Percentiles rank a stretch among this genome's conserved stretches.
Evolutionary conservation across 73 alveolate genomes (phyloP).

Genomic region (Tetrahymena thermophila): DNA sequence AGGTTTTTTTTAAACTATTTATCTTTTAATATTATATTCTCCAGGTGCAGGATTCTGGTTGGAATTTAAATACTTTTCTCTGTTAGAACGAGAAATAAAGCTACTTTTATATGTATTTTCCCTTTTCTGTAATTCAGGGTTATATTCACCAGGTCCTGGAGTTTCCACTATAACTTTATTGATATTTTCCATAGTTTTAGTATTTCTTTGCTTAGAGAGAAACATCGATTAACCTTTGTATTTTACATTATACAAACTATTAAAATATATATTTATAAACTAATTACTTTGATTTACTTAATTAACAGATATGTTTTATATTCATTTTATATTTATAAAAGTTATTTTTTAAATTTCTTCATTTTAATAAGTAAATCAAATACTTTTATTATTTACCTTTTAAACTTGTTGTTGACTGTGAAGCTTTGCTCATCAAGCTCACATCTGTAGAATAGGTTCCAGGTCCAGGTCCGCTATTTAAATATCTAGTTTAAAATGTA

Average conservation of each 20-base stretch:
- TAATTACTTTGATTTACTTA: no score
- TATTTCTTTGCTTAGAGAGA: background rate
- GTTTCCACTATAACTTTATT: slow-evolving; percentile 15
- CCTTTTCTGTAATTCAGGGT: background rate
- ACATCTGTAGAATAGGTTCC: slow-evolving; percentile 4
- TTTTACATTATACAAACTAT: background rate
- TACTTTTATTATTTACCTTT: background rate
- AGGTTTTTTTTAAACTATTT: background rate
- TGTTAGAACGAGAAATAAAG: slow-evolving; percentile 12
- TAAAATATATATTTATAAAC: background rate
- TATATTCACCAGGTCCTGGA: slow-evolving; percentile 51
- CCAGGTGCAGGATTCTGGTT: slow-evolving; percentile 43
- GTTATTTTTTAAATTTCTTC: no score
- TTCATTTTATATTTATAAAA: background rate
- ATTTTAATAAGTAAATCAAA: no score
- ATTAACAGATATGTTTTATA: background rate
- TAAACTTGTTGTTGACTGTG: background rate
- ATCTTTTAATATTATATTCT: slow-evolving; percentile 11
- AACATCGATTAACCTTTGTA: background rate
- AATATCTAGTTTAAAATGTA: slow-evolving; percentile 24
- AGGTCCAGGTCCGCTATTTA: slow-evolving; percentile 44
- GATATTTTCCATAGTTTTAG: background rate
- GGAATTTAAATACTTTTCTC: slow-evolving; percentile 17
- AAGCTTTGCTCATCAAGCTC: slow-evolving; percentile 9
- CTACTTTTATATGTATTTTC: slow-evolving; percentile 7